Conservation (phyloP, 345 rosid genomes). For the Mercurialis annua region DNA sequence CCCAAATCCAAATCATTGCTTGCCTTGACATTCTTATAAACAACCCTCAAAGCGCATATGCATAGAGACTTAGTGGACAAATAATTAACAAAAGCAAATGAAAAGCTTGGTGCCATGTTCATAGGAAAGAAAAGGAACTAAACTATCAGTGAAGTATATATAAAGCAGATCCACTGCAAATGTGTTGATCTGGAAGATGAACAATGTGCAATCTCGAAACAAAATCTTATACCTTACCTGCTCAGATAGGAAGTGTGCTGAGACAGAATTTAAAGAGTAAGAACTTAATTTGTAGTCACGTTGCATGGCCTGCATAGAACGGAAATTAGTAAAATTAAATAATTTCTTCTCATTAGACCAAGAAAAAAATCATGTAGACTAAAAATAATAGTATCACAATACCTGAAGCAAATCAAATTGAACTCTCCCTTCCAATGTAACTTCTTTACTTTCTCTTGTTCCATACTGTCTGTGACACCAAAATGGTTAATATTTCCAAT, state of each 20-base stretch:
- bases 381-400: slow-evolving; percentile 19
- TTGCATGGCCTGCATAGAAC: slow-evolving; percentile 58
- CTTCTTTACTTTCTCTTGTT: slow-evolving; percentile 94
- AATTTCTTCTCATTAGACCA: slow-evolving; percentile 13
- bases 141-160: neutral
- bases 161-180: neutral
- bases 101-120: neutral
- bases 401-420: slow-evolving; percentile 99
- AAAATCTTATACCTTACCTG: slow-evolving; percentile 50
- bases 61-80: neutral
- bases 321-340: slow-evolving; percentile 9
- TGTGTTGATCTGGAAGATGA: neutral
- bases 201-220: neutral
- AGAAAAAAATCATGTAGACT: neutral
- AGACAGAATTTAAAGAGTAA: slow-evolving; percentile 91
- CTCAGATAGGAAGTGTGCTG: slow-evolving; percentile 96
- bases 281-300: slow-evolving; percentile 94
- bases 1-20: slow-evolving; percentile 8
- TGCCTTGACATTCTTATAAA: slow-evolving; percentile 8
- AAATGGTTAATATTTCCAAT: slow-evolving; percentile 23
- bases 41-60: neutral
- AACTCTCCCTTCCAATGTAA: slow-evolving; percentile 90
- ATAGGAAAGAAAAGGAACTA: neutral
- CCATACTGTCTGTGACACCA: slow-evolving; percentile 70
- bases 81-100: neutral